A percentile compares a stretch with the other conserved stretches of the same genome.
phyloP scores from a whole-genome alignment of 352 stramenopile species.

The Globisporangium abappressorium region DNA sequence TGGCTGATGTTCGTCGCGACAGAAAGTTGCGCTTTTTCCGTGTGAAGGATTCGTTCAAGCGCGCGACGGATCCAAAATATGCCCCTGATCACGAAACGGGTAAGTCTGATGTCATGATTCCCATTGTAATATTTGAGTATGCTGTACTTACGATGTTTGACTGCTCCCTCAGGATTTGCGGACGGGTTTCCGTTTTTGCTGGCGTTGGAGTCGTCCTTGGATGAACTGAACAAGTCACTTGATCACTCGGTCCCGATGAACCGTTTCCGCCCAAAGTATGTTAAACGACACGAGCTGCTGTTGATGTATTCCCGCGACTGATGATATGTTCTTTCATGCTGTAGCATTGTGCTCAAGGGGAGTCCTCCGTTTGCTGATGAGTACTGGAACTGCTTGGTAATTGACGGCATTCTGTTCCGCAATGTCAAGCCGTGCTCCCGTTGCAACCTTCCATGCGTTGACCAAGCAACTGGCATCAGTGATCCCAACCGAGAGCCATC shows the following conservation, averaged over 20 bases:
- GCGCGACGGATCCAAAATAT: slow-evolving; percentile 54
- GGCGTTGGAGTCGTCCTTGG: slow-evolving; percentile 49
- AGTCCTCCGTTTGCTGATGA: slow-evolving; percentile 72
- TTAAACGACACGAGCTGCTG: slow-evolving; percentile 5
- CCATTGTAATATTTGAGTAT: background rate
- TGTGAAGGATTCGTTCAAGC: slow-evolving; percentile 56
- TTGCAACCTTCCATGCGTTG: slow-evolving; percentile 75
- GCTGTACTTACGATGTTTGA: background rate
- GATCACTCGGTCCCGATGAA: slow-evolving; percentile 65
- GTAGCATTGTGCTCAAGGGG: slow-evolving; percentile 71
- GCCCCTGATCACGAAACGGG: slow-evolving; percentile 51
- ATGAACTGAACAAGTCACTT: slow-evolving; percentile 54
- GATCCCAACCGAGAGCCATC: slow-evolving; percentile 46
- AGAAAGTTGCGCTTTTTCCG: slow-evolving; percentile 51
- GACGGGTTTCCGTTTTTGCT: slow-evolving; percentile 81
- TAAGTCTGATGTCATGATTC: slow-evolving; percentile 5
- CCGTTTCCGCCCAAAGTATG: slow-evolving; percentile 81
- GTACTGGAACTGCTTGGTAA: slow-evolving; percentile 62
- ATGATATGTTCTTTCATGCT: background rate
- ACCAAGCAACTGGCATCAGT: slow-evolving; percentile 56
- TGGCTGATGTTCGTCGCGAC: slow-evolving; percentile 34
- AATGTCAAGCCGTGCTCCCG: slow-evolving; percentile 75
- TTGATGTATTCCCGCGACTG: background rate
- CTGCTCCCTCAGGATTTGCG: slow-evolving; percentile 44
- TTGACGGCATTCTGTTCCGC: slow-evolving; percentile 51